Conservation (phyloP, 768 basidiomycete genomes). For the Amanita polypyramis region DNA sequence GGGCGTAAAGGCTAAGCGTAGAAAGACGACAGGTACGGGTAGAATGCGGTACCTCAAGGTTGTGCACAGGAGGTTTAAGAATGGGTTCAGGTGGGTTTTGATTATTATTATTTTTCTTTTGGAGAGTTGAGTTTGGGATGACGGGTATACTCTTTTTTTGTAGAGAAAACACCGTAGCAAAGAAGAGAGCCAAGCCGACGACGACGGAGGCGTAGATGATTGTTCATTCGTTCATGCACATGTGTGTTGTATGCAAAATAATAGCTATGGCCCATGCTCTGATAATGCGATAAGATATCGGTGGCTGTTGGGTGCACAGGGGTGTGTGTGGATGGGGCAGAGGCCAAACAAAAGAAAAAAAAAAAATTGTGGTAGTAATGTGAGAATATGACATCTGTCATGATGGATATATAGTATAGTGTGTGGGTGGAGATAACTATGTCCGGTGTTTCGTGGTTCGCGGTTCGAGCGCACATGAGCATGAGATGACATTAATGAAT, state of each 20-base stretch:
- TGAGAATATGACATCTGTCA: neutral
- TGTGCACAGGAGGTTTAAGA: slow-evolving; percentile 96
- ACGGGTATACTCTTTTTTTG: neutral
- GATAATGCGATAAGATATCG: slow-evolving; percentile 1
- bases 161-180: slow-evolving; percentile 88
- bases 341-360: neutral
- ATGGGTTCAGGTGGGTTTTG: slow-evolving; percentile 88
- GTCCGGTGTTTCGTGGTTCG: neutral
- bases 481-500: no score
- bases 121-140: neutral
- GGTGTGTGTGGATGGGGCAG: neutral
- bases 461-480: neutral
- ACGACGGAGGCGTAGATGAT: slow-evolving; percentile 29
- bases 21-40: slow-evolving; percentile 98
- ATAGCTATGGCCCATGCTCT: no score
- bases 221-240: no score
- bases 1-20: slow-evolving; percentile 98
- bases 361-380: neutral
- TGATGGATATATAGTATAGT: neutral
- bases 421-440: neutral
- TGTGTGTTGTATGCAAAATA: neutral
- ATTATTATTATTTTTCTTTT: neutral
- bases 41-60: slow-evolving; percentile 90
- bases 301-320: neutral
- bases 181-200: slow-evolving; percentile 64